Evolutionary conservation across 2,329 filamentous ascomycete species (phyloP), one percentile per base, ranked within the genome.

Genomic region (Zymoseptoria passerinii): DNA sequence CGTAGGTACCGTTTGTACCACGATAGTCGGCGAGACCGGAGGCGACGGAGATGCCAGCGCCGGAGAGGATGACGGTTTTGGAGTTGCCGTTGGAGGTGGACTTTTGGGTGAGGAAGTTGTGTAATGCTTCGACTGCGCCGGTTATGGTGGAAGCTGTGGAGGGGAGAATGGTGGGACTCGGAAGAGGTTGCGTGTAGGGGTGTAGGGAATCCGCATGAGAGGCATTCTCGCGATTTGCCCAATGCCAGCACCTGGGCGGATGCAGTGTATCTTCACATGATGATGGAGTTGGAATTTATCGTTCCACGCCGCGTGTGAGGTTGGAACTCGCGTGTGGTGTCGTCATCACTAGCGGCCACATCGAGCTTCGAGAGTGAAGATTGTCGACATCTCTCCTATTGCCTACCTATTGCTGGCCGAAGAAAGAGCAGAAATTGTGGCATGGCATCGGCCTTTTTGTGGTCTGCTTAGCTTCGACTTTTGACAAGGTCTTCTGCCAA

Each of bases 11-110:
- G 64, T 92, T 89, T 54, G 83, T 80, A 19, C 94, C 94, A 57
- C 94, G 81, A 73, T 99, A 99, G 75, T 99, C 94, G 28, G 92
- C 88, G 29, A 99, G 81, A 0, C 94, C 94, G 9, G 90, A 96
- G 3, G 92, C 89, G 8, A 97, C 92, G 1, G 90, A 96, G 54
- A 99, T 88, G 2, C 94, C 94, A 2, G 94, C 94, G 9, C 94
- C 94, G 0, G 92, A 86, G 48, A 89, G 76, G 16, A 89, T 74
- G 28, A 88, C 78, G 0, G 85, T 85, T 80, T 75, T 56, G 79
- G 77, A 8, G 79, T 81, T 27, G 23, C 23, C 23, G 2, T 2
- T 23, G 74, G 74, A 40, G 53, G 56, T 35, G 48, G 52, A 69
- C 66, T 64, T 63, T 53, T 29, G 76, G 54, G 81, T 80, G 62